Percentiles rank a stretch among this genome's conserved stretches.
Conservation (phyloP, 2,329 filamentous ascomycete genomes). For the Fusarium sp. region DNA sequence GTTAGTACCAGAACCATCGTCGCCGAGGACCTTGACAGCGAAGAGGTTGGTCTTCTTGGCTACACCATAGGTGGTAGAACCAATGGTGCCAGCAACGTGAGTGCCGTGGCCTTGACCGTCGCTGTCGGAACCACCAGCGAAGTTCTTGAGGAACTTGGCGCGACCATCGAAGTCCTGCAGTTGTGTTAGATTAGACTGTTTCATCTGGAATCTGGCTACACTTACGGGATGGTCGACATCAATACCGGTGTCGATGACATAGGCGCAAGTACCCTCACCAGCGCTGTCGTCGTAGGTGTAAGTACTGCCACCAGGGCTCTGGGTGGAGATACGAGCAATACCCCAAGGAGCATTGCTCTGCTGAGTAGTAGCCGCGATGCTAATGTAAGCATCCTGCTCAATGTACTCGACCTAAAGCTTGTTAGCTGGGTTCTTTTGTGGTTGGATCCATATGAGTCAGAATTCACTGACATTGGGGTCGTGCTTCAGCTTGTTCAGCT, state of each 20-base stretch:
- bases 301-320: constrained; percentile 37
- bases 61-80: constrained; percentile 47
- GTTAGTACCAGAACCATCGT: constrained; percentile 43
- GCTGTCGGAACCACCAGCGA: constrained; percentile 30
- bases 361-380: constrained; percentile 37
- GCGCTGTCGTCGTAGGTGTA: constrained; percentile 53
- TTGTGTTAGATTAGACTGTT: not conserved
- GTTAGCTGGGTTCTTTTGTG: not conserved
- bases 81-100: constrained; percentile 47
- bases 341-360: constrained; percentile 52
- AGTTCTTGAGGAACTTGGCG: constrained; percentile 45
- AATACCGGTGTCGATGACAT: constrained; percentile 58
- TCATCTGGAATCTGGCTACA: not conserved
- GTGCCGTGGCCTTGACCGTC: constrained; percentile 55
- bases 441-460: too few species aligned
- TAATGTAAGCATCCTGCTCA: constrained; percentile 50
- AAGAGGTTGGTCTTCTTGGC: constrained; percentile 55
- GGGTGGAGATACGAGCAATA: constrained; percentile 50
- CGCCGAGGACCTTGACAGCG: constrained; percentile 56
- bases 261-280: constrained; percentile 52
- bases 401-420: constrained; percentile 48
- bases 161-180: constrained; percentile 46
- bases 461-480: constrained; percentile 37
- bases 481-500: constrained; percentile 39
- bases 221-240: constrained; percentile 49